phyloP scores from a whole-genome alignment of 225 moss, liverwort and hornwort genomes.

The Lunularia cruciata region DNA sequence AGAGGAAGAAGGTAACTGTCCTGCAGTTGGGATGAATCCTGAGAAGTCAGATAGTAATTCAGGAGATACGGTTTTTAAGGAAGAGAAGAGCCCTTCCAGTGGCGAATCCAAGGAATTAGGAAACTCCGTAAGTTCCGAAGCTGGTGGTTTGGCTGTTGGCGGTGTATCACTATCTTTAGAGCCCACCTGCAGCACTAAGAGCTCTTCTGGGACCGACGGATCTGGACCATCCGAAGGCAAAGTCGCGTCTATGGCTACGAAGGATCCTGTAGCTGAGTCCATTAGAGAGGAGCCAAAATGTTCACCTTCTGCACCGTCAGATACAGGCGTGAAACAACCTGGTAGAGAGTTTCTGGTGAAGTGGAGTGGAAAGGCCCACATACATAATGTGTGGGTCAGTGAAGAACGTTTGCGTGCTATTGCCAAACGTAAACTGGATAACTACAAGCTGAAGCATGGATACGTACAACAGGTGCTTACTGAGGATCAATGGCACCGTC shows the following conservation, averaged over 20 bases:
- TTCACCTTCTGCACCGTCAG: background rate
- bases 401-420: conserved; percentile 56
- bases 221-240: background rate
- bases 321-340: background rate
- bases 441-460: conserved; percentile 66
- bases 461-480: conserved; percentile 44
- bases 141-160: background rate
- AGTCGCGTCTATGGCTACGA: background rate
- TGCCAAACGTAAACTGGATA: conserved; percentile 67
- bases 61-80: background rate
- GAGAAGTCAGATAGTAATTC: conserved; percentile 4
- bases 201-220: conserved; percentile 5
- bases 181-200: conserved; percentile 14
- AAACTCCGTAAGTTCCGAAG: background rate
- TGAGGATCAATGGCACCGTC: conserved; percentile 62
- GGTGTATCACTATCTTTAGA: conserved; percentile 18
- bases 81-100: background rate
- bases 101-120: conserved; percentile 12
- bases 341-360: conserved; percentile 78
- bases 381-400: conserved; percentile 86
- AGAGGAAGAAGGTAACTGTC: conserved; percentile 3
- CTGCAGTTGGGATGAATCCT: background rate
- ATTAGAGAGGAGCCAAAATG: background rate
- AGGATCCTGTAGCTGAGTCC: conserved; percentile 6
- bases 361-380: conserved; percentile 76